Conservation (phyloP, 495 filamentous ascomycete genomes). For the Penicillium taxi region DNA sequence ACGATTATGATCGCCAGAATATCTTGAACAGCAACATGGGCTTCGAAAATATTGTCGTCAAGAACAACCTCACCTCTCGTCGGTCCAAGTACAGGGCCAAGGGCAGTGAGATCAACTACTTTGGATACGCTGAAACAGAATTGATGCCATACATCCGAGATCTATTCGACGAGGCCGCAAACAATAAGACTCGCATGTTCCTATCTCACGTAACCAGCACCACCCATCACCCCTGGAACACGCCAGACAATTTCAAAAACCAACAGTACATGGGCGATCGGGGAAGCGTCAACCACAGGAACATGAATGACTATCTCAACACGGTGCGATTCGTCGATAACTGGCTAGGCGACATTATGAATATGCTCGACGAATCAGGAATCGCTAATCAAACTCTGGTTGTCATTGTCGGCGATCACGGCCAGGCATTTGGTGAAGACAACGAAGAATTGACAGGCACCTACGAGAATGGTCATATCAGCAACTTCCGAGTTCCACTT, state of each 20-base stretch:
- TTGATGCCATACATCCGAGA: constrained; percentile 36
- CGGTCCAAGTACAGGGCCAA: constrained; percentile 24
- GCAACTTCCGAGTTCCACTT: constrained; percentile 38
- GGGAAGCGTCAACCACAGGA: constrained; percentile 21
- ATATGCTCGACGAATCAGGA: constrained; percentile 39
- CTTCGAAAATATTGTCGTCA: constrained; percentile 29
- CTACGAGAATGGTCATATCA: constrained; percentile 40
- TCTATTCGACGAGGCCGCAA: constrained; percentile 32
- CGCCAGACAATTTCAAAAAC: constrained; percentile 25
- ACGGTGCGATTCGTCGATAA: constrained; percentile 35
- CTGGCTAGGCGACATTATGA: constrained; percentile 40
- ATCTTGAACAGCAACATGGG: constrained; percentile 32
- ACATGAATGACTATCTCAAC: constrained; percentile 38
- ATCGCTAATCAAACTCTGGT: constrained; percentile 44
- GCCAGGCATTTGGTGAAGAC: constrained; percentile 35
- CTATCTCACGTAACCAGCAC: constrained; percentile 41
- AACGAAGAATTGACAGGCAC: constrained; percentile 30
- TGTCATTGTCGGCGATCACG: constrained; percentile 42
- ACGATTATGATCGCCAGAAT: constrained; percentile 37
- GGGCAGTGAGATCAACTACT: constrained; percentile 37
- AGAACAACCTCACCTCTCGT: constrained; percentile 20
- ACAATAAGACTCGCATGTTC: constrained; percentile 38
- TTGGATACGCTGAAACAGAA: constrained; percentile 40
- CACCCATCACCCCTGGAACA: constrained; percentile 39
- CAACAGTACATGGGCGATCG: constrained; percentile 28